Base-by-base conservation (phyloP, 2,329 filamentous ascomycete species). In the Fusarium paranaense region DNA sequence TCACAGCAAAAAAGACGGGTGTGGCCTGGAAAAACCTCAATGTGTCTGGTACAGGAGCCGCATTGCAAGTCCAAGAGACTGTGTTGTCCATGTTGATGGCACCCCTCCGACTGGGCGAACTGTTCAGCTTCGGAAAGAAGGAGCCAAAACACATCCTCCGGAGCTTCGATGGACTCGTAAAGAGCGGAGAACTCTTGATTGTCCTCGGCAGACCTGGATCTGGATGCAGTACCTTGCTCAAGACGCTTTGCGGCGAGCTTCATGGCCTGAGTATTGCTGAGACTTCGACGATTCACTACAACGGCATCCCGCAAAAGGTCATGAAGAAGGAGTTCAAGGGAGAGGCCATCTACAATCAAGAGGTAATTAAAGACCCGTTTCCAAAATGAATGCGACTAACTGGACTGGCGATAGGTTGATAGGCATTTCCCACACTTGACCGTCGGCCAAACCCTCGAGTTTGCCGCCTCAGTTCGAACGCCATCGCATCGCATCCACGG, bases 381-480 rank as follows among this genome's bases (percentile, higher is more conserved):
- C 2, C 11, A 2, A 2, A 5, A 13, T 11, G 14, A 8, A 5
- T 6, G 9, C 16, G 18, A 30, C 16, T 64, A 1, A 59, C 56
- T 54, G 6, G 1, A 59, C 56, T 54, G 6, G 37, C 22, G 62
- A 57, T 6, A 92, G 82, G 87, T 88, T 32, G 93, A 95, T 79
- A 87, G 92, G 32, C 93, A 95, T 79, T 95, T 95, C 72, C 91
- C 93, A 0, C 91, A 93, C n/a, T 84, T 97, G 25, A 94, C 91
- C 0, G 93, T 95, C 13, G 90, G 92, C 2, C 88, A 94, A 73
- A 96, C 93, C 0, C 85, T 96, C 0, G 87, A 90, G 60, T 95
- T 95, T 78, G 94, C 94, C 0, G 87, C 93, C 2, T 89, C 91
- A 60, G 90, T 91, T 1, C 87, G 92, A 61, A 93, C 93, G 0